phyloP scores from a whole-genome alignment of 1,139 yeast genomes.

The Hyphopichia fennica region DNA sequence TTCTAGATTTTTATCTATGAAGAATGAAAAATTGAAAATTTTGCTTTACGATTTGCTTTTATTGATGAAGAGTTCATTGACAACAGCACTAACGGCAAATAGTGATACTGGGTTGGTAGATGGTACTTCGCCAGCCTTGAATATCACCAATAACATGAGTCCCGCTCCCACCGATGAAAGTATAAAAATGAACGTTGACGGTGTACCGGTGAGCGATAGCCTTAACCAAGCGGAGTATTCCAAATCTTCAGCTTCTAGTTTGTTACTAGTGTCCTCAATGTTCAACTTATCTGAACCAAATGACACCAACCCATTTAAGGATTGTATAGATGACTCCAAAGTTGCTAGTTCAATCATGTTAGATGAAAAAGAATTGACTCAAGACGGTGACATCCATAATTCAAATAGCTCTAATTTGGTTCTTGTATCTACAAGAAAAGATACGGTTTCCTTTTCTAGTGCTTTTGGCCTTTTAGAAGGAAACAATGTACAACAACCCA shows the following conservation, averaged over 20 bases:
- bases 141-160: conserved; percentile 2
- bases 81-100: conserved; percentile 17
- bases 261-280: conserved; percentile 15
- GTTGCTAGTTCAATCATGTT: conserved; percentile 30
- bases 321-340: conserved; percentile 19
- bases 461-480: conserved; percentile 20
- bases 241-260: conserved; percentile 3
- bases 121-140: conserved; percentile 13
- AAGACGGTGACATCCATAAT: conserved; percentile 34
- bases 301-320: conserved; percentile 24
- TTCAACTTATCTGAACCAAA: conserved; percentile 40
- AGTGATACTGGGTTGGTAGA: conserved; percentile 13
- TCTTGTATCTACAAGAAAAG: conserved; percentile 18
- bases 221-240: conserved; percentile 1
- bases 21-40: conserved; percentile 54
- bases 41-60: conserved; percentile 63
- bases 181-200: conserved; percentile 4
- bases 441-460: conserved; percentile 17
- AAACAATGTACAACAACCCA: conserved; percentile 2
- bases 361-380: conserved; percentile 32
- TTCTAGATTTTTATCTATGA: conserved; percentile 35
- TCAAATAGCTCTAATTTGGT: conserved; percentile 30
- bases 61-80: conserved; percentile 48
- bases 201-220: not conserved
- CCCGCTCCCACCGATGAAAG: conserved; percentile 6